Evolutionary conservation across 345 rosid species (phyloP).

Genomic region (Bruguiera parviflora): DNA sequence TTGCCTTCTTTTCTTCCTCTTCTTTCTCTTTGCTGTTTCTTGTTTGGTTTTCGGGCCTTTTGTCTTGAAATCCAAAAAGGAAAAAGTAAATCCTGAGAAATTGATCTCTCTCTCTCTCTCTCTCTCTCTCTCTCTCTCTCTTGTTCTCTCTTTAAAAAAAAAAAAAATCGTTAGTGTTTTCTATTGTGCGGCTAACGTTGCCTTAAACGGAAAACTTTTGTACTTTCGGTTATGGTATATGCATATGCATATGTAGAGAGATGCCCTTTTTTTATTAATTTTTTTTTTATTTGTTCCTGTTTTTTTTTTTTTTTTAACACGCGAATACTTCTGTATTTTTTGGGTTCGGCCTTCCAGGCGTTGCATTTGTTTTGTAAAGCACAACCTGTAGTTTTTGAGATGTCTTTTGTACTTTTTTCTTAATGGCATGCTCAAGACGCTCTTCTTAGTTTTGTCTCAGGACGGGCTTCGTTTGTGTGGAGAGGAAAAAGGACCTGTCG

Average conservation of each 20-base stretch:
- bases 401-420: neutral
- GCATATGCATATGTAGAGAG: too few species aligned
- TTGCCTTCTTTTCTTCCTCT: neutral
- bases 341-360: too few species aligned
- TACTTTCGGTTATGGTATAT: too few species aligned
- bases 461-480: slow-evolving; percentile 24
- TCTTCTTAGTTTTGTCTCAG: slow-evolving; percentile 24
- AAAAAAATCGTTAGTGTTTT: neutral
- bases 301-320: too few species aligned
- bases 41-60: slow-evolving; percentile 12
- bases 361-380: too few species aligned
- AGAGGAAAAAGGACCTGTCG: slow-evolving; percentile 34
- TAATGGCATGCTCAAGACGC: neutral
- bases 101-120: neutral
- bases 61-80: neutral
- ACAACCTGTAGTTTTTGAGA: too few species aligned
- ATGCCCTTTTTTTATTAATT: too few species aligned
- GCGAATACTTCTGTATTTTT: too few species aligned
- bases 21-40: neutral
- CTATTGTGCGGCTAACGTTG: too few species aligned
- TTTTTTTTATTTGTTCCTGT: too few species aligned
- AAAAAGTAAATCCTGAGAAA: neutral
- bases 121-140: neutral
- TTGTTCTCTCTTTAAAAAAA: too few species aligned
- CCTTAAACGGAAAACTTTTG: too few species aligned